These are phyloP conservation scores for Chlamydomonas asymmetrica DNA, from an alignment of 139 green algal species.

Conservation along the genomic window DNA sequence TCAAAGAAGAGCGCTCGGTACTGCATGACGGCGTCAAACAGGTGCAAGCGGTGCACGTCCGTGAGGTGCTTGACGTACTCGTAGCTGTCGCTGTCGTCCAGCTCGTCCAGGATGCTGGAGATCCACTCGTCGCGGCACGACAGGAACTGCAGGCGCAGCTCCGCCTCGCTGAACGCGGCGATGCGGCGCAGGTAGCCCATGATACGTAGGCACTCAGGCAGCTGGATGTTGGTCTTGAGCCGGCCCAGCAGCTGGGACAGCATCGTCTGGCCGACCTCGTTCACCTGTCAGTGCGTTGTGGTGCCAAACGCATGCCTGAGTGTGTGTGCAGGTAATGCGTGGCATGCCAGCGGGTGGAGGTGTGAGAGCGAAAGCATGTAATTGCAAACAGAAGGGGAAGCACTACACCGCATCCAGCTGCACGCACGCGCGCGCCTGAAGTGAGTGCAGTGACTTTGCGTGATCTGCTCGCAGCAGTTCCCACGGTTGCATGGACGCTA, in stretches of 20 bases:
- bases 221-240: constrained; percentile 74
- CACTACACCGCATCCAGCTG: too few relatives aligned
- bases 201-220: constrained; percentile 92
- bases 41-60: constrained; percentile 92
- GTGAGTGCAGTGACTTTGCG: too few relatives aligned
- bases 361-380: too few relatives aligned
- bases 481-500: too few relatives aligned
- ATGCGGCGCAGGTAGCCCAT: constrained; percentile 93
- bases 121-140: constrained; percentile 69
- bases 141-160: constrained; percentile 88
- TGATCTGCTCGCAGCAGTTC: too few relatives aligned
- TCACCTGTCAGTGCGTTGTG: constrained; percentile 25
- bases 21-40: constrained; percentile 99
- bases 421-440: too few relatives aligned
- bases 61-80: constrained; percentile 93
- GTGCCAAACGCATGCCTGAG: background rate
- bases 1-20: constrained; percentile 97
- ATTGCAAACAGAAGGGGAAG: too few relatives aligned
- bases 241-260: constrained; percentile 82
- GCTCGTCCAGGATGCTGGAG: constrained; percentile 69
- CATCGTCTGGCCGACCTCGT: constrained; percentile 70
- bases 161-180: constrained; percentile 75
- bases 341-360: too few relatives aligned
- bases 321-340: too few relatives aligned
- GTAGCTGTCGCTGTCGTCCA: constrained; percentile 73